Percentiles rank a stretch among this genome's conserved stretches.
Evolutionary conservation across 2,329 filamentous ascomycete genomes (phyloP).

Genomic region (Colletotrichum orbiculare): DNA sequence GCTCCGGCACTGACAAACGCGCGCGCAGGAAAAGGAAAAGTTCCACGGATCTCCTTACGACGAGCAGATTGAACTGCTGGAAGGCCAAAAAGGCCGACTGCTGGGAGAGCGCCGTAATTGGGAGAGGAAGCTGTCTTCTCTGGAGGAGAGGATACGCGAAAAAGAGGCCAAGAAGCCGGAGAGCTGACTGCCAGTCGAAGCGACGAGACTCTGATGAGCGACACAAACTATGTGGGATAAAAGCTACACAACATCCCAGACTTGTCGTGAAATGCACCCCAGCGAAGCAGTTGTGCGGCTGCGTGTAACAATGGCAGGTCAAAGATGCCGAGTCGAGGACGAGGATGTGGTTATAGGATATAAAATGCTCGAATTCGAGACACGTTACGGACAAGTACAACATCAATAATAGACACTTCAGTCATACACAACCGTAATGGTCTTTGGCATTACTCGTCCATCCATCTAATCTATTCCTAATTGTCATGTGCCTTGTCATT

Average conservation of each 20-base stretch:
- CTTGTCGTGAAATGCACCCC: no score
- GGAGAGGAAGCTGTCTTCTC: slow-evolving; percentile 54
- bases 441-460: slow-evolving; percentile 16
- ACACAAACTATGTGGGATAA: no score
- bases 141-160: slow-evolving; percentile 53
- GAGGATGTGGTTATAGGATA: no score
- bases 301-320: no score
- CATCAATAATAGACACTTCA: neutral
- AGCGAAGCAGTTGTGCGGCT: no score
- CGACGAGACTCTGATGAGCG: no score
- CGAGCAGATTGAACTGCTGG: slow-evolving; percentile 58
- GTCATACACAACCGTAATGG: slow-evolving; percentile 5
- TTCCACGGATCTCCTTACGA: slow-evolving; percentile 53
- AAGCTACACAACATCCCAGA: no score
- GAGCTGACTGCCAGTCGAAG: neutral
- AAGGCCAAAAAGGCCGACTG: slow-evolving; percentile 54
- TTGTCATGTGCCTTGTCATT: slow-evolving; percentile 23
- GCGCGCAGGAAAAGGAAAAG: slow-evolving; percentile 44
- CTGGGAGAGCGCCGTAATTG: slow-evolving; percentile 51
- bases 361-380: no score
- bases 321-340: no score
- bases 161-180: slow-evolving; percentile 42
- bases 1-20: no score
- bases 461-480: slow-evolving; percentile 30
- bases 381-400: neutral